Base-by-base conservation (phyloP, 345 rosid species). In the Melastoma malabathricum region DNA sequence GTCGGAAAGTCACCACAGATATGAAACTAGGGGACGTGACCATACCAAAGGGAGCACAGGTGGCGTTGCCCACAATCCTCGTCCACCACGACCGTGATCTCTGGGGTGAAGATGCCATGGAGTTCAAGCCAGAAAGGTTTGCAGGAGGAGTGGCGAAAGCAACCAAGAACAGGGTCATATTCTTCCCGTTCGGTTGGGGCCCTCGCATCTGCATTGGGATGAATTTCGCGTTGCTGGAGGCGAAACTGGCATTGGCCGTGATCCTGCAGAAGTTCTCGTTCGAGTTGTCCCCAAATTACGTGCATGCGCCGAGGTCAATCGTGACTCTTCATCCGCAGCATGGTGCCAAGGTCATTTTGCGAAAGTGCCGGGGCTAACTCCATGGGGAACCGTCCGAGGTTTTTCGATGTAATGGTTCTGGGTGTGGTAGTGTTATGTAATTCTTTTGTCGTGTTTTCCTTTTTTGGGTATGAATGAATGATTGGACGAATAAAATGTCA, bases 181-280 rank as follows among this genome's bases (percentile, higher is more conserved):
- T 70, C 62, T 52, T 80, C 6, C 72, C 81, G 3, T 83, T 83
- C 12, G 73, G 72, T 13, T 56, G 72, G 72, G 86, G 92, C 22
- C 82, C 79, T 0, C 64, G 82, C 66, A 56, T 47, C 13, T 85
- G 87, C 69, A 65, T 80, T 0, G 83, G 90, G 3, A 82, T 75
- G 61, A 78, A 67, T 57, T 85, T 78, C 20, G 76, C 93, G 1
- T 15, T 80, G 58, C 20, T 82, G 13, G 87, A 82, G 68, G 78
- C 78, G 6, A 85, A 80, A 60, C 12, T 68, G 46, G 78, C 72
- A 0, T 10, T 86, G 5, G 57, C 77, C 1, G 59, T 29, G 60
- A 62, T 62, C 5, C 58, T 62, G 49, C 59, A 55, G 15, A 18
- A 20, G 2, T 62, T 62, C 41, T 6, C 13, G 2, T 55, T 66